These are phyloP conservation scores for Pseudomonodictys pantanalensis DNA, from an alignment of 495 filamentous ascomycete species.

Conservation along the genomic window DNA sequence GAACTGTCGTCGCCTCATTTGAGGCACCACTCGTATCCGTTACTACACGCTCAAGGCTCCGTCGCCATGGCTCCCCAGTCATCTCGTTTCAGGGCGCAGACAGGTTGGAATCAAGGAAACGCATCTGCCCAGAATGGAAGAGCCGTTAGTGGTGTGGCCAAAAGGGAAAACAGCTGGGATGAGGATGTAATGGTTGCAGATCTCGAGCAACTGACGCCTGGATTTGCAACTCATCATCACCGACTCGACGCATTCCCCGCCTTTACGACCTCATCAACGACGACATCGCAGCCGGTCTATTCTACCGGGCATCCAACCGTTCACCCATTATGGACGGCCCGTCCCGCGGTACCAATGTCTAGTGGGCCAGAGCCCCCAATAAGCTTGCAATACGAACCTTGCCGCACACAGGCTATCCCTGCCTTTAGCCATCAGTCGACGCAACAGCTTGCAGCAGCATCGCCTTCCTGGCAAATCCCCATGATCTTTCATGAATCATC, in stretches of 20 bases:
- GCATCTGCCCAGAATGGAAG: not conserved
- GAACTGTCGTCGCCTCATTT: conserved; percentile 1
- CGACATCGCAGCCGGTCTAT: not conserved
- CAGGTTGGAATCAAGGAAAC: not conserved
- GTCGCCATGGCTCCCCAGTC: not conserved
- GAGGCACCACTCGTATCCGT: conserved; percentile 18
- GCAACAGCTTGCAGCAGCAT: no score
- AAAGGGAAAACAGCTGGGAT: not conserved
- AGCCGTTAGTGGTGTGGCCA: no score
- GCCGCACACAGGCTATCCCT: not conserved
- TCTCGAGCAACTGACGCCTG: not conserved
- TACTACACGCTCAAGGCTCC: conserved; percentile 2
- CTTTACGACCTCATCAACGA: not conserved
- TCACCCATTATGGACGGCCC: conserved; percentile 22
- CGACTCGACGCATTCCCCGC: not conserved
- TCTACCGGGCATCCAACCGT: not conserved
- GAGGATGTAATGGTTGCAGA: not conserved
- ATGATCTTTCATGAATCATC: no score
- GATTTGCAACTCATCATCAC: not conserved
- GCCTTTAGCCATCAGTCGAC: no score
- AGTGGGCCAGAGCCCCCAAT: conserved; percentile 6
- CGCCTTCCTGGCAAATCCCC: no score
- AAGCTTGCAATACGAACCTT: not conserved
- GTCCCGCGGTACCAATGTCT: conserved; percentile 16
- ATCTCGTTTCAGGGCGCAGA: not conserved